Evolutionary conservation across 2,329 filamentous ascomycete genomes (phyloP).

Genomic region (Balansia obtecta): DNA sequence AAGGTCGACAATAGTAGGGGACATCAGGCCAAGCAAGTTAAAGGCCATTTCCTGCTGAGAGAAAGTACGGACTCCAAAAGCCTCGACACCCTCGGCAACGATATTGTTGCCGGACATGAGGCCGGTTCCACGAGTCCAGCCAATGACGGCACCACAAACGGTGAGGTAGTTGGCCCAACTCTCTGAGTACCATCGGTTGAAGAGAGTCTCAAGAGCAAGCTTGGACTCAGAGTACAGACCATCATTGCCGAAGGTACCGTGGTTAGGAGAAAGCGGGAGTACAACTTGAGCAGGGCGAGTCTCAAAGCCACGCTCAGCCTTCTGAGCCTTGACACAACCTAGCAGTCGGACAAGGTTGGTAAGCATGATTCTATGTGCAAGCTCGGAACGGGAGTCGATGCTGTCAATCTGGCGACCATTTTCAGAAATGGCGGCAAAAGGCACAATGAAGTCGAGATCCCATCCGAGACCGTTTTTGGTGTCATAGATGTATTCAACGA

Average conservation of each 20-base stretch:
- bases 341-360: conserved; percentile 91
- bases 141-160: conserved; percentile 95
- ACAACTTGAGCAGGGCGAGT: conserved; percentile 95
- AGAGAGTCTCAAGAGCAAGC: conserved; percentile 89
- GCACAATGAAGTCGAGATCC: conserved; percentile 93
- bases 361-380: conserved; percentile 97
- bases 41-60: conserved; percentile 99
- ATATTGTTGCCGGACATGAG: conserved; percentile 98
- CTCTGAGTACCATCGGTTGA: conserved; percentile 97
- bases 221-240: conserved; percentile 98
- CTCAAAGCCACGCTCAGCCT: conserved; percentile 76
- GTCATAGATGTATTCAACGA: conserved; percentile 95
- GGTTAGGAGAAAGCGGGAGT: conserved; percentile 89
- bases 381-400: conserved; percentile 94
- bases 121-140: conserved; percentile 96
- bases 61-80: conserved; percentile 93
- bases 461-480: conserved; percentile 91
- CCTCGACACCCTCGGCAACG: conserved; percentile 92
- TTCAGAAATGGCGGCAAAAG: conserved; percentile 95
- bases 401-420: conserved; percentile 94
- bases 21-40: conserved; percentile 93
- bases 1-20: conserved; percentile 82
- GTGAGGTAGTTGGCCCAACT: conserved; percentile 96
- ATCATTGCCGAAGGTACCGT: conserved; percentile 95
- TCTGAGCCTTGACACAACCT: conserved; percentile 82